These are phyloP conservation scores for Quercus tomentella DNA, from an alignment of 331 rosid genomes.

Conservation along the genomic window DNA sequence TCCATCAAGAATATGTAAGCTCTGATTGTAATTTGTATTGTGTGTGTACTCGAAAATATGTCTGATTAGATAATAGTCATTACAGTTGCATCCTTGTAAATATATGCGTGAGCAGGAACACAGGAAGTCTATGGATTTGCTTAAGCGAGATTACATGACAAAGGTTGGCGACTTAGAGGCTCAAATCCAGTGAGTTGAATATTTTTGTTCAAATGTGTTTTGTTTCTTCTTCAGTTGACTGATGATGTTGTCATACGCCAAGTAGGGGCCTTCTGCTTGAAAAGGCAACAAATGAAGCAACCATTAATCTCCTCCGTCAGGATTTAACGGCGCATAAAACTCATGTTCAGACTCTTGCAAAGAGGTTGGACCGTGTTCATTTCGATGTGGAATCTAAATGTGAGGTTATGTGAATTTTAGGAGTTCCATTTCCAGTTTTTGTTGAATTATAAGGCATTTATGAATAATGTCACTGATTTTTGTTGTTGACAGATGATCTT, in stretches of 20 bases:
- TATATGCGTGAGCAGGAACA: constrained; percentile 35
- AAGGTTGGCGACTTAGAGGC: constrained; percentile 47
- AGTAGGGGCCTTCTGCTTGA: constrained; percentile 47
- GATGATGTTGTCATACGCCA: constrained; percentile 1
- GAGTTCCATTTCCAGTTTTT: not conserved
- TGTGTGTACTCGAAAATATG: too few relatives aligned
- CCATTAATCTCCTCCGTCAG: constrained; percentile 40
- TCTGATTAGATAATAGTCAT: too few relatives aligned
- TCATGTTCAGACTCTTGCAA: constrained; percentile 52
- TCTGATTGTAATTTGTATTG: too few relatives aligned
- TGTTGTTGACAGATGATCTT: constrained; percentile 36
- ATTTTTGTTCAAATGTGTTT: not conserved
- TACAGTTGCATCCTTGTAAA: too few relatives aligned
- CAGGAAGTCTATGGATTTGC: constrained; percentile 37
- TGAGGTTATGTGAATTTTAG: constrained; percentile 24
- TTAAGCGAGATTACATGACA: constrained; percentile 44
- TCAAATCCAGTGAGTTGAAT: constrained; percentile 37
- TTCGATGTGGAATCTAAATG: constrained; percentile 67
- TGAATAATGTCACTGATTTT: not conserved
- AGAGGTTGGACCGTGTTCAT: constrained; percentile 50
- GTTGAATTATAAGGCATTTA: not conserved
- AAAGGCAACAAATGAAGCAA: constrained; percentile 49
- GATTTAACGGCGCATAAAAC: constrained; percentile 57
- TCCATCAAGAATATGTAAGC: not conserved
- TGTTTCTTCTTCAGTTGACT: not conserved